Base-by-base conservation (phyloP, 2,329 filamentous ascomycete genomes). In the Colletotrichum graminicola region DNA sequence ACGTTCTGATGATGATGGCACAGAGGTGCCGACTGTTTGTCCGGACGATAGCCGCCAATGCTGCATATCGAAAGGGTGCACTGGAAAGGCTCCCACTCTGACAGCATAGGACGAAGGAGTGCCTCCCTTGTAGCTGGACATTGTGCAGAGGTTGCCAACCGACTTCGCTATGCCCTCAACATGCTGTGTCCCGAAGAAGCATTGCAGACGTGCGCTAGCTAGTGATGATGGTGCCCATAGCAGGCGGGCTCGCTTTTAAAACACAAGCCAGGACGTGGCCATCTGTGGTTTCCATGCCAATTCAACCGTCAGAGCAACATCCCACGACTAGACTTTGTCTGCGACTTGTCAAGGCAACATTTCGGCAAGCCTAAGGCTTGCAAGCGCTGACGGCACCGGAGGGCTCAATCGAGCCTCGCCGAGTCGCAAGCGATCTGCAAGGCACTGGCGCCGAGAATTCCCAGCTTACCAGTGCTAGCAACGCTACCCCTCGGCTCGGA, bases 391-490 rank as follows among this genome's bases (percentile, higher is more conserved):
- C 43, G 32, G 41, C n/a, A 62, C 26, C 16, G n/a, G 45, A 23
- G 36, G 16, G 29, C n/a, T 63, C 52, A 68, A 54, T 52, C 36
- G 57, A 57, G 23, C 34, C 11, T 51, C 55, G 59, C 26, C 29
- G 47, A 49, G 52, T 52, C 43, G 64, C n/a, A 41, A 23, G 64
- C 29, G 59, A 68, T 63, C 59, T 63, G 68, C 62, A 54, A 66
- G 67, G 55, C 55, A 61, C 62, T 49, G 62, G 67, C 47, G 41
- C 29, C 36, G 54, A 51, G 54, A n/a, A 23, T 57, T 36, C 26
- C 41, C 47, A 64, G 52, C 45, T 63, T 14, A 60, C 60, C 69
- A 69, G 68, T 59, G 65, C 65, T 72, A 72, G 69, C 32, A 54
- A 67, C 57, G 64, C 68, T 52, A 52, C 32, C 29, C 10, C 26